Conservation (phyloP, 2,329 filamentous ascomycete species). For the Alternaria gaisen region DNA sequence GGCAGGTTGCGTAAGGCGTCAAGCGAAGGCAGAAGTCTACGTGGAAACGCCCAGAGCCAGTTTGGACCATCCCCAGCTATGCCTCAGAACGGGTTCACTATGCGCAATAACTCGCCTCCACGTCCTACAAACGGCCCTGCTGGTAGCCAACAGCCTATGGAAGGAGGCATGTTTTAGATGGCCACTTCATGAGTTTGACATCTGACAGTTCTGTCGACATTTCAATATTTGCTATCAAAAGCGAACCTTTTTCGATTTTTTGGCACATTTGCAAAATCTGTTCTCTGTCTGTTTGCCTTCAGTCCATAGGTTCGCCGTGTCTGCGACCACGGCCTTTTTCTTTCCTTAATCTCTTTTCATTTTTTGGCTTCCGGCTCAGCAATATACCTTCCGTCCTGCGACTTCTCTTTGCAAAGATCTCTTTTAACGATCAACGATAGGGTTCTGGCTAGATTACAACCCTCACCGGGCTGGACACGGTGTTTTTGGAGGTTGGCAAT, state of each 20-base stretch:
- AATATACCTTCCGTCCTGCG: constrained; percentile 45
- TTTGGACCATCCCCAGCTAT: constrained; percentile 38
- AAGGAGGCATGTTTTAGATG: constrained; percentile 49
- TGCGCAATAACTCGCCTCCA: constrained; percentile 44
- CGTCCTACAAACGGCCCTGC: constrained; percentile 34
- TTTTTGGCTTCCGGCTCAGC: constrained; percentile 20
- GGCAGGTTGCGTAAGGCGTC: constrained; percentile 58
- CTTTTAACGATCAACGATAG: constrained; percentile 28
- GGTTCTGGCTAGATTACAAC: constrained; percentile 32
- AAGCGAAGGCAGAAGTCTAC: constrained; percentile 61
- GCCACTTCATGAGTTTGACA: not conserved
- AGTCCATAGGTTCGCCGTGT: constrained; percentile 20
- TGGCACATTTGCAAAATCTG: constrained; percentile 6
- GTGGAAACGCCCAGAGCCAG: constrained; percentile 50
- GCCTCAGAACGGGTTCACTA: constrained; percentile 35
- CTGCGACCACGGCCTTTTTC: constrained; percentile 29
- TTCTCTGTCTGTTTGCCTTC: constrained; percentile 22
- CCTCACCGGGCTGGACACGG: constrained; percentile 44
- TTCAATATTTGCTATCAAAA: constrained; percentile 13
- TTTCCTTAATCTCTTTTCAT: constrained; percentile 11
- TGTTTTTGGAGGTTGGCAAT: constrained; percentile 28
- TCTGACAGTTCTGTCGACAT: constrained; percentile 5
- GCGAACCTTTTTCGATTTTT: constrained; percentile 6
- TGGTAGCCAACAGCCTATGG: constrained; percentile 38
- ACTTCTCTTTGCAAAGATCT: constrained; percentile 21